These are phyloP conservation scores for Entomortierella parvispora DNA, from an alignment of 192 early-diverging fungal genomes.

Conservation along the genomic window DNA sequence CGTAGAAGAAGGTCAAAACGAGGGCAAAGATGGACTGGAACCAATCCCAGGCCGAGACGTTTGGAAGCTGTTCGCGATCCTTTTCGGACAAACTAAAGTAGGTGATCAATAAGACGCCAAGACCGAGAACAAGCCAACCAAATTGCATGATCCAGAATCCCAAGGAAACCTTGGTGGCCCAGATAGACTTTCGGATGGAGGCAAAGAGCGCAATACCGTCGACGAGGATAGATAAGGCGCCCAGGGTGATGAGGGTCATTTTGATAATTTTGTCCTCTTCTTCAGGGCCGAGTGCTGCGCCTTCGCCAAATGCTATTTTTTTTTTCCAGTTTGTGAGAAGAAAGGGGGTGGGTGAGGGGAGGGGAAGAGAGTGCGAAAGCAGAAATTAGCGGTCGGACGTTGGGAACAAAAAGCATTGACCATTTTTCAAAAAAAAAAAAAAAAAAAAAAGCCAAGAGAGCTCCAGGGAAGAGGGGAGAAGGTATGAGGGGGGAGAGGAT, in stretches of 20 bases:
- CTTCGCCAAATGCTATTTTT: too few species aligned
- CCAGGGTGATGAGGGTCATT: neutral
- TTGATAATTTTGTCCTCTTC: constrained; percentile 12
- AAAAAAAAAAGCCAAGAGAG: too few species aligned
- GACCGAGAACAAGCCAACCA: neutral
- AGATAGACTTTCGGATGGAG: constrained; percentile 6
- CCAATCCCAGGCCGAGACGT: neutral
- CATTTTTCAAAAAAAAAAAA: too few species aligned
- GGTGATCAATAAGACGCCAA: neutral
- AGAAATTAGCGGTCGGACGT: too few species aligned
- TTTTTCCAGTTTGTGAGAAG: neutral
- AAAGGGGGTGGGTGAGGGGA: neutral
- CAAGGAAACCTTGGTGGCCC: constrained; percentile 9
- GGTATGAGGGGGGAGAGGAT: too few species aligned
- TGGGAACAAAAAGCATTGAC: too few species aligned
- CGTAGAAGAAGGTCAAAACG: constrained; percentile 1
- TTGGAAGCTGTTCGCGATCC: neutral
- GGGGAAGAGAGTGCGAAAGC: neutral
- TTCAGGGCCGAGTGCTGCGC: constrained; percentile 1
- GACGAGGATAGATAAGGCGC: neutral
- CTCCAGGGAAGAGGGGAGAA: too few species aligned
- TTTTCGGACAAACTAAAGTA: neutral
- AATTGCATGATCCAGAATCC: neutral
- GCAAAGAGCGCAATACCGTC: neutral
- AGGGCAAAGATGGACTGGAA: neutral